Evolutionary conservation across 2,329 filamentous ascomycete species (phyloP).

Genomic region (Periconia sp.): DNA sequence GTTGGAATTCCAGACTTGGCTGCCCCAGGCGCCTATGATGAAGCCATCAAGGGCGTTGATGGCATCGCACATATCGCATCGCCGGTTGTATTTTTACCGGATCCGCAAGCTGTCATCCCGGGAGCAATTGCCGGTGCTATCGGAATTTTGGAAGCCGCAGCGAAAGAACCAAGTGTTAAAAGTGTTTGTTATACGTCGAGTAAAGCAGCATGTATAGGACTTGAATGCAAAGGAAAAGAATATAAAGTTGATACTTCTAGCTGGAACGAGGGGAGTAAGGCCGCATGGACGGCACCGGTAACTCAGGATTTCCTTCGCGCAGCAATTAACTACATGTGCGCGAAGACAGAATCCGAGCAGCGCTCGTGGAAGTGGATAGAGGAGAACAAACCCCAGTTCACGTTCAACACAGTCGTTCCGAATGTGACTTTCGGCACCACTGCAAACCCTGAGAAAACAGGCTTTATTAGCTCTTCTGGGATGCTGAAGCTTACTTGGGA

Average conservation of each 20-base stretch:
- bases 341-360: conserved; percentile 53
- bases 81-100: conserved; percentile 40
- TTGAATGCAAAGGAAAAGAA: conserved; percentile 36
- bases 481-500: conserved; percentile 17
- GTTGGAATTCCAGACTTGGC: conserved; percentile 49
- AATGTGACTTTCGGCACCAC: conserved; percentile 38
- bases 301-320: conserved; percentile 16
- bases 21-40: conserved; percentile 46
- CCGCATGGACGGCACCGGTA: conserved; percentile 38
- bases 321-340: conserved; percentile 44
- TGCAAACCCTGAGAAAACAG: conserved; percentile 26
- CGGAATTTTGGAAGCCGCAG: conserved; percentile 47
- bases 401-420: conserved; percentile 44
- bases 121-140: conserved; percentile 40
- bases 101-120: conserved; percentile 54
- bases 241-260: conserved; percentile 37
- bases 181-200: conserved; percentile 50
- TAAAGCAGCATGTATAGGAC: conserved; percentile 37
- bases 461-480: conserved; percentile 11
- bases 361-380: conserved; percentile 52
- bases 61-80: conserved; percentile 53
- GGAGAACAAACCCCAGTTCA: conserved; percentile 50
- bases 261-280: conserved; percentile 41
- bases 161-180: conserved; percentile 48
- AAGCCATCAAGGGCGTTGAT: conserved; percentile 46